Percentiles rank a stretch among this genome's conserved stretches.
Conservation (phyloP, 768 basidiomycete genomes). For the Austroboletus eburneus region DNA sequence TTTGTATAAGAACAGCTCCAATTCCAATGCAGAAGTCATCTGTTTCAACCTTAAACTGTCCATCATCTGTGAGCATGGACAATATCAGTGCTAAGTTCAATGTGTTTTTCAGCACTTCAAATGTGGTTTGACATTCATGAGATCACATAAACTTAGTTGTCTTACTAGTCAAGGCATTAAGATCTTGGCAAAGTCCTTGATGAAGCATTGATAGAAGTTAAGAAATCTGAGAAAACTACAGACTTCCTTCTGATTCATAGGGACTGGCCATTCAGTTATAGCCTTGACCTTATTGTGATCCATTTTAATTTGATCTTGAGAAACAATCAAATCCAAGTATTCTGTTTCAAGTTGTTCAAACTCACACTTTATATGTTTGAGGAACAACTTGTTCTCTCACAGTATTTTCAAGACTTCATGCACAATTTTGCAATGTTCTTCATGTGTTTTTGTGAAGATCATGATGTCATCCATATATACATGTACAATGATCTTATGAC, state of each 20-base stretch:
- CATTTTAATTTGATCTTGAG: not conserved
- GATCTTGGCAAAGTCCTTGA: not conserved
- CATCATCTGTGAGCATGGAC: too few species aligned
- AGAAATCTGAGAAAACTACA: not conserved
- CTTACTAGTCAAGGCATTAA: not conserved
- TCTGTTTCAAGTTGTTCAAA: not conserved
- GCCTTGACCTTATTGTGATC: not conserved
- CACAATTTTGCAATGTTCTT: conserved; percentile 22
- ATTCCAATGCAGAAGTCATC: too few species aligned
- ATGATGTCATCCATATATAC: conserved; percentile 45
- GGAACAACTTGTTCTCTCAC: not conserved
- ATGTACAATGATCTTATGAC: conserved; percentile 16
- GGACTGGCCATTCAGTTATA: not conserved
- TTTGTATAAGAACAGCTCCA: too few species aligned
- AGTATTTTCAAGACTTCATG: not conserved
- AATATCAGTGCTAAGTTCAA: too few species aligned
- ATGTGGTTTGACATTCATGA: too few species aligned
- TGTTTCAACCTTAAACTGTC: too few species aligned
- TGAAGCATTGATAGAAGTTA: not conserved
- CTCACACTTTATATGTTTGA: not conserved
- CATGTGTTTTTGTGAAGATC: conserved; percentile 25
- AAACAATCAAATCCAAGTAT: not conserved
- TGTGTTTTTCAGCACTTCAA: too few species aligned
- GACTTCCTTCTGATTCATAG: too few species aligned
- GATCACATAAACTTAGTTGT: too few species aligned